Evolutionary conservation across 2,329 filamentous ascomycete genomes (phyloP), one percentile per base, ranked within the genome.

Genomic region (Xylariaceae sp.): DNA sequence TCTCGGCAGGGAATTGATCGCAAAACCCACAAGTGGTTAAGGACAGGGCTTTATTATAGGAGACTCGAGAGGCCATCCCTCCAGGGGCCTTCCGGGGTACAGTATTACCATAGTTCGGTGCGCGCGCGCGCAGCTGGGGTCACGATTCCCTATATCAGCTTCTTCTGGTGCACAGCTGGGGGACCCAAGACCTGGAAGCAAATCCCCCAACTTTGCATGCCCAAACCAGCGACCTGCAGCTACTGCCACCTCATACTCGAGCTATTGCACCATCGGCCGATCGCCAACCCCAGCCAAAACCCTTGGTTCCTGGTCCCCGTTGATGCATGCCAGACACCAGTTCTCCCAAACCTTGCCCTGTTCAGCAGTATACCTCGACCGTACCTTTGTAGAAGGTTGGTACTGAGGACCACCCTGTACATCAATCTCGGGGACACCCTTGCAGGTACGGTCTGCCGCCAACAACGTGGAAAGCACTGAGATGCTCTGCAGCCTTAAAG

Each of bases 171-270:
- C 56, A 48, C 45, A 52, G 53, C 60, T 61, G 55, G 54, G 52
- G 60, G 58, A 56, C 57, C 61, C 58, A 61, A 62, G 62, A 39
- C 60, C 60, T 62, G 58, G 55, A 59, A 63, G 63, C 56, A 52
- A 64, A 63, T 61, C 63, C 67, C 67, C 67, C 66, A 70, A 69
- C 64, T 66, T 62, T 66, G 63, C 64, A 70, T 73, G 68, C 73
- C 76, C 73, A 67, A 75, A 78, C 68, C 69, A 75, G 74, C 73
- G 68, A 75, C 75, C 68, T 78, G 77, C 77, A 78, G 72, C 70
- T 68, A 68, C 68, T 77, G 76, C 75, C 76, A 78, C 74, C 73
- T 78, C 75, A 77, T 71, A 73, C 73, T 73, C 73, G 73, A 73
- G 70, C 71, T 72, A 71, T 73, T 73, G 69, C 73, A 73, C 73